These are phyloP conservation scores for Pseudogymnoascus sp. DNA, from an alignment of 2,329 filamentous ascomycete genomes.

Conservation along the genomic window DNA sequence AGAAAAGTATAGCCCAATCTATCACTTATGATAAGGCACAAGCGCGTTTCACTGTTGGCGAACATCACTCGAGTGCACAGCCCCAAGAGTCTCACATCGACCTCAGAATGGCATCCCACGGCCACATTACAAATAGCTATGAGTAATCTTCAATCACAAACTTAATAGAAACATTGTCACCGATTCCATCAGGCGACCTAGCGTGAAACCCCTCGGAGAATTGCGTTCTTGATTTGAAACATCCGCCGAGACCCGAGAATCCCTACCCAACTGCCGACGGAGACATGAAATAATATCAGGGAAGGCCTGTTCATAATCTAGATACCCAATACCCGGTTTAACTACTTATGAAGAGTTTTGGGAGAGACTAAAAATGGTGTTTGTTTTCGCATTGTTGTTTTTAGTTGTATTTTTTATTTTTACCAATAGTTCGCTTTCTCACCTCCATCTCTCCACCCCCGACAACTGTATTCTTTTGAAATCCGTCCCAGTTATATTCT, in stretches of 20 bases:
- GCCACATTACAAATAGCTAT: not conserved
- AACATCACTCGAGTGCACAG: too few relatives aligned
- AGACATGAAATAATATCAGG: not conserved
- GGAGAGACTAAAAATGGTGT: not conserved
- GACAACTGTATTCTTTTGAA: too few relatives aligned
- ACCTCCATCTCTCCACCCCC: too few relatives aligned
- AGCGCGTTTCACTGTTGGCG: too few relatives aligned
- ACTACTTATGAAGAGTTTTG: not conserved
- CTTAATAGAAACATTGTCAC: not conserved
- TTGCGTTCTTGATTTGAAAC: not conserved
- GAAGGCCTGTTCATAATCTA: not conserved
- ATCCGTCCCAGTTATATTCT: too few relatives aligned
- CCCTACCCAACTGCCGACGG: not conserved
- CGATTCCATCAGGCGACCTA: not conserved
- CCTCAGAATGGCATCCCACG: not conserved
- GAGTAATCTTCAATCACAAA: not conserved
- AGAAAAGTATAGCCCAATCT: too few relatives aligned
- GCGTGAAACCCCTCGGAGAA: not conserved
- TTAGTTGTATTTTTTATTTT: not conserved
- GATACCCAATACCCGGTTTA: too few relatives aligned
- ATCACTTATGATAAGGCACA: too few relatives aligned
- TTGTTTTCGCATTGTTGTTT: not conserved
- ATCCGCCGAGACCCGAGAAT: not conserved
- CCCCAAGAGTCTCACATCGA: not conserved
- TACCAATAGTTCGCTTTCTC: not conserved